These are phyloP conservation scores for Cubamyces lactineus DNA, from an alignment of 768 basidiomycete species.

Conservation along the genomic window DNA sequence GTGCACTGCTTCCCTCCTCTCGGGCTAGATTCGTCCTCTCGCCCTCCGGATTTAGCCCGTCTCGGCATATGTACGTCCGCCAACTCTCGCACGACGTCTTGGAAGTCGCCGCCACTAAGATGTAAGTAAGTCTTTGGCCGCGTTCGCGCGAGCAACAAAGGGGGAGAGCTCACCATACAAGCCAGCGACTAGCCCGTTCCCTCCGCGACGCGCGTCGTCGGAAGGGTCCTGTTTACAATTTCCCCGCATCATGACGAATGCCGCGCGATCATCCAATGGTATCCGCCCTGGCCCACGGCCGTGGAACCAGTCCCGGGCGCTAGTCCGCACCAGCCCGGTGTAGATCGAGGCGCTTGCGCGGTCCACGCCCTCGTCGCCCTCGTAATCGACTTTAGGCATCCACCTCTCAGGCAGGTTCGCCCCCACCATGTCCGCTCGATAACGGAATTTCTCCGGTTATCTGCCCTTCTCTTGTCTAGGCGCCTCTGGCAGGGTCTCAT, in stretches of 20 bases:
- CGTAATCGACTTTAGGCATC: not conserved
- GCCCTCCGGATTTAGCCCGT: not conserved
- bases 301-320: conserved; percentile 11
- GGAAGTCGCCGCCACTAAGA: not conserved
- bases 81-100: not conserved
- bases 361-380: not conserved
- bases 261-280: conserved; percentile 15
- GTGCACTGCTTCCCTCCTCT: conserved; percentile 5
- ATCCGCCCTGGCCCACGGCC: conserved; percentile 8
- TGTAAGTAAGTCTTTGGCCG: too few species aligned
- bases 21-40: conserved; percentile 12
- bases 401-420: not conserved
- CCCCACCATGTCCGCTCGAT: not conserved
- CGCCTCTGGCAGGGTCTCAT: conserved; percentile 3
- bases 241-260: conserved; percentile 27
- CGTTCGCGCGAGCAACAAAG: too few species aligned
- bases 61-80: not conserved
- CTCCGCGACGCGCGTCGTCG: conserved; percentile 9
- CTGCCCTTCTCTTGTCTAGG: not conserved
- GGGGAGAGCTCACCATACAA: too few species aligned
- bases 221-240: conserved; percentile 13
- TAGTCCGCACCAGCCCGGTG: not conserved
- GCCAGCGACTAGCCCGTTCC: not conserved
- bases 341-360: conserved; percentile 2
- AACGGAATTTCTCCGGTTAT: not conserved